A percentile compares a stretch with the other conserved stretches of the same genome.
Evolutionary conservation across 2,329 filamentous ascomycete genomes (phyloP).

Genomic region (Exophiala sp.): DNA sequence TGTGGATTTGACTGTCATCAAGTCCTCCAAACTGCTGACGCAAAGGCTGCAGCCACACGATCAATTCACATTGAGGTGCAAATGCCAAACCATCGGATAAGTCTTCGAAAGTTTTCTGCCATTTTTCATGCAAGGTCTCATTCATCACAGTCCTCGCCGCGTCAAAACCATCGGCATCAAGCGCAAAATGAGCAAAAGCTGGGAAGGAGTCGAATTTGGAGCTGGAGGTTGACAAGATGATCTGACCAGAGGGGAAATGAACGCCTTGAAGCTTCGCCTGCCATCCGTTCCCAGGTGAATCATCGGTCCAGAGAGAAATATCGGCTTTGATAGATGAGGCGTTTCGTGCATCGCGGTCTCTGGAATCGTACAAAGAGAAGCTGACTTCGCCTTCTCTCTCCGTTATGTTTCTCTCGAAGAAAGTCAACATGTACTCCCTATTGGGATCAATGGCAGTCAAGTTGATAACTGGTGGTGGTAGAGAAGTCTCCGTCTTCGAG

Average conservation of each 20-base stretch:
- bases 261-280: conserved; percentile 77
- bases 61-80: conserved; percentile 78
- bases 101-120: conserved; percentile 48
- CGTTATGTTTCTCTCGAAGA: conserved; percentile 79
- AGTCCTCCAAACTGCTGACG: conserved; percentile 31
- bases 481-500: conserved; percentile 54
- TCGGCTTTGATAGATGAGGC: conserved; percentile 59
- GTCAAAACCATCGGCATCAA: conserved; percentile 54
- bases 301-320: conserved; percentile 68
- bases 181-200: conserved; percentile 76
- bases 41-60: conserved; percentile 73
- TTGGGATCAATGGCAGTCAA: conserved; percentile 62
- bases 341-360: conserved; percentile 34
- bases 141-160: conserved; percentile 66
- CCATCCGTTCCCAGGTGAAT: conserved; percentile 68
- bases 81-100: conserved; percentile 46
- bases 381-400: conserved; percentile 66
- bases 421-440: conserved; percentile 62
- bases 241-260: conserved; percentile 77
- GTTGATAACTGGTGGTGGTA: conserved; percentile 56
- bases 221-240: conserved; percentile 83
- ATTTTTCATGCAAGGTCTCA: conserved; percentile 63
- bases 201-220: conserved; percentile 94
- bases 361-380: conserved; percentile 61
- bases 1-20: conserved; percentile 30